Percentiles rank a stretch among this genome's conserved stretches.
Evolutionary conservation across 1,139 yeast genomes (phyloP).

Genomic region (Yamadazyma songkhlaensis): DNA sequence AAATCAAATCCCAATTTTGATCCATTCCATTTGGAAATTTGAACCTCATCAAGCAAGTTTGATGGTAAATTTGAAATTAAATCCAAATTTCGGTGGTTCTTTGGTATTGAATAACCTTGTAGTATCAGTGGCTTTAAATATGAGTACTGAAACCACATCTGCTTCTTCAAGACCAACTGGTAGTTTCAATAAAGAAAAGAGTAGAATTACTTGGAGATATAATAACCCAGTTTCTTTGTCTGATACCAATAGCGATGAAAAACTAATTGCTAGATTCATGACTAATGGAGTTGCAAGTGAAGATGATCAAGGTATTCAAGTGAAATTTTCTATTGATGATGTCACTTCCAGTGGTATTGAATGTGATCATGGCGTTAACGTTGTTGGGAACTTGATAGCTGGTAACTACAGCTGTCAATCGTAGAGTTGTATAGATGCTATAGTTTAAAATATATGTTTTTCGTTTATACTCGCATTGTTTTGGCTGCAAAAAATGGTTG

Average conservation of each 20-base stretch:
- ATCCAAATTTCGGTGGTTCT: slow-evolving; percentile 43
- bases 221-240: slow-evolving; percentile 45
- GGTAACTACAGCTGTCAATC: slow-evolving; percentile 14
- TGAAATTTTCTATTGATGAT: slow-evolving; percentile 49
- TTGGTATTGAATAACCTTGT: slow-evolving; percentile 58
- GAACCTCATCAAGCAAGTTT: slow-evolving; percentile 83
- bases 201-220: slow-evolving; percentile 83
- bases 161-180: slow-evolving; percentile 93
- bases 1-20: slow-evolving; percentile 59
- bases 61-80: slow-evolving; percentile 65
- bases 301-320: slow-evolving; percentile 67
- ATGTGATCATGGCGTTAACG: slow-evolving; percentile 11
- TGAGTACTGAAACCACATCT: slow-evolving; percentile 48
- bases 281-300: slow-evolving; percentile 63
- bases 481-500: no score
- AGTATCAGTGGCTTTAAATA: slow-evolving; percentile 60
- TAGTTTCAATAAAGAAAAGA: slow-evolving; percentile 78
- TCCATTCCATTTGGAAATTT: slow-evolving; percentile 86
- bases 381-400: slow-evolving; percentile 14
- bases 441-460: background rate
- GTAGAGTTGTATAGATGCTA: background rate
- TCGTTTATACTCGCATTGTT: background rate
- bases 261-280: slow-evolving; percentile 68
- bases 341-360: slow-evolving; percentile 13
- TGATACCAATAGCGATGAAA: slow-evolving; percentile 42